Evolutionary conservation across 1,284 basidiomycete species (phyloP).

Genomic region (Boletus mariae): DNA sequence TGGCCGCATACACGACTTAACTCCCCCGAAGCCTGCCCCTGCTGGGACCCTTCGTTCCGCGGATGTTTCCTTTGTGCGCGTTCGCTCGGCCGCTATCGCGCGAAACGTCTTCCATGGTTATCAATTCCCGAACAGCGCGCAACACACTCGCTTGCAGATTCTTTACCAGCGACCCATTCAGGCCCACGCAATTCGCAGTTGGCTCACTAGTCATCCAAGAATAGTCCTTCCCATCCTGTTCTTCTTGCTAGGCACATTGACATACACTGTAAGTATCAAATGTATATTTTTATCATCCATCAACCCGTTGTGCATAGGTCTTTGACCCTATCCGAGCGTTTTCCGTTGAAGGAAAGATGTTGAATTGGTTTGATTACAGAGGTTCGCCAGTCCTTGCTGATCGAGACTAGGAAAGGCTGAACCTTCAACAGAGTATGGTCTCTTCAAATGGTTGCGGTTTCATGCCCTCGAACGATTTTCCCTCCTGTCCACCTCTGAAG

Average conservation of each 20-base stretch:
- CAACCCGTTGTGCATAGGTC: slow-evolving; percentile 47
- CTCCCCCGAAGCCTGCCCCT: slow-evolving; percentile 58
- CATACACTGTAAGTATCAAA: slow-evolving; percentile 68
- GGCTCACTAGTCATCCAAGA: slow-evolving; percentile 82
- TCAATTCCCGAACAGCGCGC: slow-evolving; percentile 33
- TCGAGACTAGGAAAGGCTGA: slow-evolving; percentile 3
- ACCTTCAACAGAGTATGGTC: slow-evolving; percentile 47
- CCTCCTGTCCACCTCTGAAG: slow-evolving; percentile 21
- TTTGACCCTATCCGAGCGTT: slow-evolving; percentile 90
- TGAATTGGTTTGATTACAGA: slow-evolving; percentile 78
- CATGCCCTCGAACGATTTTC: slow-evolving; percentile 54
- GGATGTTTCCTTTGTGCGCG: slow-evolving; percentile 56
- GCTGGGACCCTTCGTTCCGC: slow-evolving; percentile 68
- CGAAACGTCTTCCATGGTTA: slow-evolving; percentile 85
- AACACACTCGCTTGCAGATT: slow-evolving; percentile 57
- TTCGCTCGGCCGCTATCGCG: slow-evolving; percentile 76
- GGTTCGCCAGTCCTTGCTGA: slow-evolving; percentile 37
- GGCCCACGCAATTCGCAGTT: slow-evolving; percentile 76
- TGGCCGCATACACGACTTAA: slow-evolving; percentile 74
- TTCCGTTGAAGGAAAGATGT: slow-evolving; percentile 80
- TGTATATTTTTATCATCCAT: background rate
- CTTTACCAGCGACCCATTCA: slow-evolving; percentile 76
- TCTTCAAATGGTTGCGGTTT: slow-evolving; percentile 65
- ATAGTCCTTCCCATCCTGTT: slow-evolving; percentile 83
- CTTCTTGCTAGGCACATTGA: slow-evolving; percentile 85